Conservation (phyloP, 345 rosid species). For the Carallia pectinifolia region DNA sequence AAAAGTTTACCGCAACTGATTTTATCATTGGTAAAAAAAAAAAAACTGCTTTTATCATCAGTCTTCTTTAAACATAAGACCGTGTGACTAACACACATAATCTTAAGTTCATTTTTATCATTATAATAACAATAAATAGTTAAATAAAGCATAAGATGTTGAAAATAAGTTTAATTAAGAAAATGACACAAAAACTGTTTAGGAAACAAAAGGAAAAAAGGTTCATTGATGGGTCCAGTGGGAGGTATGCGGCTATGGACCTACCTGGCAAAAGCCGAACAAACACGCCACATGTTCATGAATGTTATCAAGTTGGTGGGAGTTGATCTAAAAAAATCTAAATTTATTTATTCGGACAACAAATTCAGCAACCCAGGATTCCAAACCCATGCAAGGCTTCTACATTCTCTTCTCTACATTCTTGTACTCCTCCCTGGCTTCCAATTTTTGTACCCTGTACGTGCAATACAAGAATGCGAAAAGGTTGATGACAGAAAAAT, state of each 20-base stretch:
- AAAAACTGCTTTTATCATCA: too few species aligned
- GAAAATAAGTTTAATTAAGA: not conserved
- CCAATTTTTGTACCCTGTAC: too few species aligned
- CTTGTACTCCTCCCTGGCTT: too few species aligned
- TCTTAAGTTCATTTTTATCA: not conserved
- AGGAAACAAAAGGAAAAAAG: not conserved
- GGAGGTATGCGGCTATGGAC: constrained; percentile 27
- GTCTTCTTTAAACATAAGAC: not conserved
- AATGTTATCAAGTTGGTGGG: constrained; percentile 28
- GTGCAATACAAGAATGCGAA: too few species aligned
- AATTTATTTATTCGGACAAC: too few species aligned
- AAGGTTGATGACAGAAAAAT: too few species aligned
- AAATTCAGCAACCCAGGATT: too few species aligned
- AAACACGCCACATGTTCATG: constrained; percentile 41
- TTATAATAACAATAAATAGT: too few species aligned
- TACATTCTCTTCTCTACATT: too few species aligned
- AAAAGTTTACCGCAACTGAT: too few species aligned
- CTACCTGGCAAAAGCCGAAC: constrained; percentile 39
- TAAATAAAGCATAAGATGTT: not conserved
- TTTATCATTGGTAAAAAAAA: too few species aligned
- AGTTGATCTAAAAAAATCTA: constrained; percentile 13
- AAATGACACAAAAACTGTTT: not conserved
- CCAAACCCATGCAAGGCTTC: too few species aligned
- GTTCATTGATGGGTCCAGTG: constrained; percentile 11
- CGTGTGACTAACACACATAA: not conserved